Evolutionary conservation across 768 basidiomycete species (phyloP).

Genomic region (Daedaleopsis nitida): DNA sequence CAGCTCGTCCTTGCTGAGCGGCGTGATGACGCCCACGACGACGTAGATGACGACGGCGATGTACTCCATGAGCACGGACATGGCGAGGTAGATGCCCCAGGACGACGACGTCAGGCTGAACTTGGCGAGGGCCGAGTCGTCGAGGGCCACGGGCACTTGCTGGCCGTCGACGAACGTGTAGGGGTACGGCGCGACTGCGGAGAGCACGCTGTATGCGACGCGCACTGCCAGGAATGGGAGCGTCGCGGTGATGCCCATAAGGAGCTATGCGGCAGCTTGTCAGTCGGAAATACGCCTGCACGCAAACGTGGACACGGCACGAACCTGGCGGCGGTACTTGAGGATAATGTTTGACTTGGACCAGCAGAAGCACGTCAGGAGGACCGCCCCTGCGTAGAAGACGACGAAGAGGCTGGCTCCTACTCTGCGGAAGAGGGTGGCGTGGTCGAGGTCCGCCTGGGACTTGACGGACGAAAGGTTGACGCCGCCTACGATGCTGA

Average conservation of each 20-base stretch:
- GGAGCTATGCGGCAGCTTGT: conserved; percentile 50
- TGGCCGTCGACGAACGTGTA: conserved; percentile 23
- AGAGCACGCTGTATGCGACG: conserved; percentile 57
- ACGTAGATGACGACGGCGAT: conserved; percentile 47
- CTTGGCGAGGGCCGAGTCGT: conserved; percentile 42
- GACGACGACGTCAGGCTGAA: conserved; percentile 59
- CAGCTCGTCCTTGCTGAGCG: conserved; percentile 7
- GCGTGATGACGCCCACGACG: conserved; percentile 27
- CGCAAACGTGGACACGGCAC: neutral
- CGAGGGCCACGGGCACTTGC: conserved; percentile 31
- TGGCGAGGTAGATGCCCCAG: conserved; percentile 59
- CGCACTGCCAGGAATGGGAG: conserved; percentile 64
- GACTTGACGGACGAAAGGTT: conserved; percentile 14
- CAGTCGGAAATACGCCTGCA: neutral
- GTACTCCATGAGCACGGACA: conserved; percentile 65
- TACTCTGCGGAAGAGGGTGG: conserved; percentile 32
- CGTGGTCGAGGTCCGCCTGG: conserved; percentile 21
- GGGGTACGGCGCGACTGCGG: conserved; percentile 53
- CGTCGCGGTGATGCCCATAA: conserved; percentile 54
- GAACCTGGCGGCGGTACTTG: conserved; percentile 14
- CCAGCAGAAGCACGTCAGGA: neutral
- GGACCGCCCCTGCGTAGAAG: neutral
- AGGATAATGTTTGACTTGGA: neutral
- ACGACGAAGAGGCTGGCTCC: conserved; percentile 37
- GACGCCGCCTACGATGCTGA: conserved; percentile 37